phyloP scores from a whole-genome alignment of 1,139 yeast species.

The Zygotorulaspora mrakii region DNA sequence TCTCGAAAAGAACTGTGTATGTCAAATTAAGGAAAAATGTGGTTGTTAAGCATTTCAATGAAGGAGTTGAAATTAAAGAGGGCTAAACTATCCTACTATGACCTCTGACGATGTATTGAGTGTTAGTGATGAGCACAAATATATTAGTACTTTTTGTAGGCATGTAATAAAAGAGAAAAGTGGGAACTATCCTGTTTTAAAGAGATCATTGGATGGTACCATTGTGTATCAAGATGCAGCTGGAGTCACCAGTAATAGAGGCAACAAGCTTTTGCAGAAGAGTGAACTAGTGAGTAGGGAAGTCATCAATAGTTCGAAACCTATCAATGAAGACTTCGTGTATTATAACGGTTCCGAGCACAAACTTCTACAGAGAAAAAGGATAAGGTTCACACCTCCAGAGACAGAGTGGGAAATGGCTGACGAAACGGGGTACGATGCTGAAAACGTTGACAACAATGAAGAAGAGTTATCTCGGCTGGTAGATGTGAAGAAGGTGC shows the following conservation, averaged over 20 bases:
- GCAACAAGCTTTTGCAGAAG: slow-evolving; percentile 53
- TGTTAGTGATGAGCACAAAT: slow-evolving; percentile 16
- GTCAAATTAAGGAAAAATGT: too few species aligned
- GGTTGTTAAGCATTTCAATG: too few species aligned
- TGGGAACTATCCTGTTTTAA: slow-evolving; percentile 34
- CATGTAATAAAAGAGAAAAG: slow-evolving; percentile 33
- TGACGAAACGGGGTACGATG: slow-evolving; percentile 26
- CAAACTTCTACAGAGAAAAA: slow-evolving; percentile 32
- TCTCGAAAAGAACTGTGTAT: too few species aligned
- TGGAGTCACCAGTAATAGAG: slow-evolving; percentile 49
- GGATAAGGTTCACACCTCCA: slow-evolving; percentile 30
- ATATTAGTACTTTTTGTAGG: slow-evolving; percentile 28
- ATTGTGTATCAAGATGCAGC: slow-evolving; percentile 27
- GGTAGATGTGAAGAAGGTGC: slow-evolving; percentile 49
- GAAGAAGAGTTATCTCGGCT: slow-evolving; percentile 39
- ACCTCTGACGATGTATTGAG: slow-evolving; percentile 6
- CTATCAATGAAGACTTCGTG: slow-evolving; percentile 38
- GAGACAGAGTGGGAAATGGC: too few species aligned
- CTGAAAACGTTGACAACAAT: slow-evolving; percentile 34
- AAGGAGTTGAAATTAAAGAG: too few species aligned
- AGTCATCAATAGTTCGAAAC: slow-evolving; percentile 37
- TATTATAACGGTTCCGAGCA: slow-evolving; percentile 39
- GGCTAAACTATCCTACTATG: slow-evolving; percentile 2
- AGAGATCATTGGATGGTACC: slow-evolving; percentile 30
- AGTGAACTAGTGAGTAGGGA: slow-evolving; percentile 41